phyloP scores from a whole-genome alignment of 352 stramenopile species.

The Pythium sukuiense region DNA sequence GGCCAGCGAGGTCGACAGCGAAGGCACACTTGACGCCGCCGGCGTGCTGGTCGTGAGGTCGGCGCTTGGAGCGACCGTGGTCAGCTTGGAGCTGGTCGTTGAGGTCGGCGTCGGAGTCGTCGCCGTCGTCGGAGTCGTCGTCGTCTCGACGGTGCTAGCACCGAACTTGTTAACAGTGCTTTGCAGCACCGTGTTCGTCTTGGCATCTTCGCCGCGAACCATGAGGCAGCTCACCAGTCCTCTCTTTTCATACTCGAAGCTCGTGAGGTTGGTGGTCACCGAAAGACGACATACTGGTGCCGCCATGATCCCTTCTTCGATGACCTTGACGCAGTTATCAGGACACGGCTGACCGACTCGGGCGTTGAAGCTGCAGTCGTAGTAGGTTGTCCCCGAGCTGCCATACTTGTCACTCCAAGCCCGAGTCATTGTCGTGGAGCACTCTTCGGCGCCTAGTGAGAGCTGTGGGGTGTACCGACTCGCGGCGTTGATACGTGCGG shows the following conservation, averaged over 20 bases:
- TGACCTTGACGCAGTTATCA: not conserved
- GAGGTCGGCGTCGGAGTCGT: not conserved
- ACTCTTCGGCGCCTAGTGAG: not conserved
- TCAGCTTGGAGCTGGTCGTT: not conserved
- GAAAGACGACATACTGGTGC: not conserved
- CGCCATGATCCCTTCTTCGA: not conserved
- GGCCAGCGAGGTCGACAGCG: not conserved
- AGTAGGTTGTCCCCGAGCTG: not conserved
- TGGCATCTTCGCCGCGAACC: not conserved
- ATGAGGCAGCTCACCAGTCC: not conserved
- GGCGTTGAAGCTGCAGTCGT: not conserved
- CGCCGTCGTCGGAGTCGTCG: not conserved
- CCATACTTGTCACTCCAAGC: not conserved
- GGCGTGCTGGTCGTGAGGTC: too few species aligned
- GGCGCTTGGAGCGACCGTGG: not conserved
- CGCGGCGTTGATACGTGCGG: not conserved
- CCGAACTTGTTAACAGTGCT: not conserved
- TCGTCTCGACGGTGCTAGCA: not conserved
- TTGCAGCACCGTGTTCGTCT: not conserved
- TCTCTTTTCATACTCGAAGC: not conserved
- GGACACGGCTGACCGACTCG: not conserved
- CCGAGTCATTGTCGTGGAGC: not conserved
- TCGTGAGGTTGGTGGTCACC: not conserved
- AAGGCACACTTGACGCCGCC: not conserved
- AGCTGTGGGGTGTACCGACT: not conserved